Percentiles rank a stretch among this genome's conserved stretches.
phyloP scores from a whole-genome alignment of 1,284 basidiomycete genomes.

The Cryptococcus sp. region DNA sequence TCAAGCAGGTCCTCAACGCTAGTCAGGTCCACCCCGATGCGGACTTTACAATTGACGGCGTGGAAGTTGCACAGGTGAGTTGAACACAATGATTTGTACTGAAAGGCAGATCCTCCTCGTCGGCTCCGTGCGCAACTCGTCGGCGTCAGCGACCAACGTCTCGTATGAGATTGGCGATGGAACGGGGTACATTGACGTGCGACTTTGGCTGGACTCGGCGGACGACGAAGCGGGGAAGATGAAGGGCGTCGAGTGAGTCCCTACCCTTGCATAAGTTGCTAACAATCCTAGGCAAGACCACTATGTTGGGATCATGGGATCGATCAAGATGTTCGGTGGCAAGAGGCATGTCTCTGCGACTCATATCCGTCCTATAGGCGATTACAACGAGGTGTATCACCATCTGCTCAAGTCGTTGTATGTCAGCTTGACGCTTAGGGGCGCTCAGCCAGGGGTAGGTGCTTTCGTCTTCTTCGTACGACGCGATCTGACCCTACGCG shows the following conservation, averaged over 20 bases:
- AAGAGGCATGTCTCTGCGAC: slow-evolving; percentile 80
- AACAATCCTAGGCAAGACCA: slow-evolving; percentile 64
- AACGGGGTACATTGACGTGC: slow-evolving; percentile 81
- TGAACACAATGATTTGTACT: slow-evolving; percentile 2
- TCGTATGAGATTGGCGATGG: slow-evolving; percentile 85
- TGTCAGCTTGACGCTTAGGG: slow-evolving; percentile 55
- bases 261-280: neutral
- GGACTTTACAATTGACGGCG: slow-evolving; percentile 80
- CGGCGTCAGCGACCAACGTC: slow-evolving; percentile 76
- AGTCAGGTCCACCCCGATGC: slow-evolving; percentile 82
- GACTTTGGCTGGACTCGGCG: slow-evolving; percentile 80
- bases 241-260: slow-evolving; percentile 55
- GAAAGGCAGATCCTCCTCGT: slow-evolving; percentile 62
- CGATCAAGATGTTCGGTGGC: slow-evolving; percentile 80
- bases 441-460: slow-evolving; percentile 39
- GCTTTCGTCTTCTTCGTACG: slow-evolving; percentile 33
- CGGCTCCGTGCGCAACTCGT: slow-evolving; percentile 73
- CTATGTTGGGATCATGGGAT: slow-evolving; percentile 86
- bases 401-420: slow-evolving; percentile 67
- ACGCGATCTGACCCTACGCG: too few relatives aligned
- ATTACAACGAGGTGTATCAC: slow-evolving; percentile 80
- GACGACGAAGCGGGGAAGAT: slow-evolving; percentile 61
- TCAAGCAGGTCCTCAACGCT: slow-evolving; percentile 76
- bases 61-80: slow-evolving; percentile 76
- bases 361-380: slow-evolving; percentile 68